A percentile compares a stretch with the other conserved stretches of the same genome.
Evolutionary conservation across 805 yeast genomes (phyloP).

Genomic region (Brettanomyces custersianus): DNA sequence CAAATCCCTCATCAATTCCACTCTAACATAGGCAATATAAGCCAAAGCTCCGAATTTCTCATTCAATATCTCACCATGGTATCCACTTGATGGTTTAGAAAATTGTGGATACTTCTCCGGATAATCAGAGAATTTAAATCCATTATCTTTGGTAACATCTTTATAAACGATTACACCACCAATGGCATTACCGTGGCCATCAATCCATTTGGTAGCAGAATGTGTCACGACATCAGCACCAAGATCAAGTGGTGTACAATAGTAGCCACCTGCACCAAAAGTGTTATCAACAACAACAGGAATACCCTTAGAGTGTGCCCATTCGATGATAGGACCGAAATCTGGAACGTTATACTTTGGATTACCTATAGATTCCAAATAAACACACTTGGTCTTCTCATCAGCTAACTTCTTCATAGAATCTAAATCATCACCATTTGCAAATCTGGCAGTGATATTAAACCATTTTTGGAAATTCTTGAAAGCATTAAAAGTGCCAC

Average conservation of each 20-base stretch:
- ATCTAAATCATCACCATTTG: conserved; percentile 66
- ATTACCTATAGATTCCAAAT: conserved; percentile 85
- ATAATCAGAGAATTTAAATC: conserved; percentile 81
- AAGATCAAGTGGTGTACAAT: conserved; percentile 72
- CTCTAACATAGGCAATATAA: conserved; percentile 69
- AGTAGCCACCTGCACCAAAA: conserved; percentile 92
- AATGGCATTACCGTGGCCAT: conserved; percentile 93
- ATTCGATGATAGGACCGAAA: conserved; percentile 61
- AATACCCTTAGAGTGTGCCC: conserved; percentile 80
- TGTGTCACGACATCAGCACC: conserved; percentile 92
- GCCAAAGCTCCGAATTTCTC: conserved; percentile 79
- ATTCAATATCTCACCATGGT: conserved; percentile 78
- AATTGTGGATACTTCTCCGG: conserved; percentile 89
- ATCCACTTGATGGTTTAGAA: conserved; percentile 84
- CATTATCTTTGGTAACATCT: conserved; percentile 60
- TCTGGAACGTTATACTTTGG: conserved; percentile 92
- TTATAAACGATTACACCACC: conserved; percentile 71
- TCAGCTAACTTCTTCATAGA: conserved; percentile 70
- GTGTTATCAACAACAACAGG: conserved; percentile 94
- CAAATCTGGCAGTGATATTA: conserved; percentile 81
- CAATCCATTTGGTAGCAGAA: conserved; percentile 97
- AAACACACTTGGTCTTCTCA: conserved; percentile 80
- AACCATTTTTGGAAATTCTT: conserved; percentile 77
- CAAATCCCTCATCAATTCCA: conserved; percentile 81
- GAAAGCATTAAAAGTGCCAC: conserved; percentile 95